Evolutionary conservation across 106 monocot species (phyloP), one percentile per base, ranked within the genome.

Genomic region (Apostasia shenzhenica): DNA sequence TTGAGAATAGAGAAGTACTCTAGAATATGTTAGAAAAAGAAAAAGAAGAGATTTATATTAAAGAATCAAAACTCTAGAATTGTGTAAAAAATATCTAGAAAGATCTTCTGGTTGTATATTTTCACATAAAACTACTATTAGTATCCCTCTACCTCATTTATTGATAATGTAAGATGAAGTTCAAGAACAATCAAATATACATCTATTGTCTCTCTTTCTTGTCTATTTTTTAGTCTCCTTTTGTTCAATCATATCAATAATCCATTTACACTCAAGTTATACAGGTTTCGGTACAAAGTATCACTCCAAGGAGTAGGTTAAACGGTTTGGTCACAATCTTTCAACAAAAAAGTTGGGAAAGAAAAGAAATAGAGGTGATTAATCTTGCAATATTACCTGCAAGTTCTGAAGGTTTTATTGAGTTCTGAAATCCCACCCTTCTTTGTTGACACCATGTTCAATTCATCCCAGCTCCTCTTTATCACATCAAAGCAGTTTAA

Each of bases 381-480:
- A 52, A 6, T 10, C 3, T 4, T 37, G 60, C 47, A 14, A 38
- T 10, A 70, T 73, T 91, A 85, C 94, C 80, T 85, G 88, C 94
- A 95, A 47, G 81, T 78, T 49, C 54, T 91, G 75, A 91, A 84
- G 5, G 53, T 68, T 70, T 82, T 83, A 72, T 80, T 88, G 13
- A 92, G 79, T 53, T 86, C 67, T 41, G 44, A 48, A 6, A 91
- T 66, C 59, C 94, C 94, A 51, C 76, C 66, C 63, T 86, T 82
- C 4, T 70, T 55, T 50, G 8, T 60, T 71, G 83, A 71, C 65
- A 78, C 75, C 68, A 61, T 71, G 67, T 74, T 82, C 63, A 95
- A 71, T 70, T 89, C 88, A 84, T 91, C 83, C 91, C 91, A 95
- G 67, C 86, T 81, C 48, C 59, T 75, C 59, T 95, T 95, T 42